Percentiles rank a stretch among this genome's conserved stretches.
Evolutionary conservation across 108 stramenopile genomes (phyloP).

Genomic region (Fragilaria crotonensis): DNA sequence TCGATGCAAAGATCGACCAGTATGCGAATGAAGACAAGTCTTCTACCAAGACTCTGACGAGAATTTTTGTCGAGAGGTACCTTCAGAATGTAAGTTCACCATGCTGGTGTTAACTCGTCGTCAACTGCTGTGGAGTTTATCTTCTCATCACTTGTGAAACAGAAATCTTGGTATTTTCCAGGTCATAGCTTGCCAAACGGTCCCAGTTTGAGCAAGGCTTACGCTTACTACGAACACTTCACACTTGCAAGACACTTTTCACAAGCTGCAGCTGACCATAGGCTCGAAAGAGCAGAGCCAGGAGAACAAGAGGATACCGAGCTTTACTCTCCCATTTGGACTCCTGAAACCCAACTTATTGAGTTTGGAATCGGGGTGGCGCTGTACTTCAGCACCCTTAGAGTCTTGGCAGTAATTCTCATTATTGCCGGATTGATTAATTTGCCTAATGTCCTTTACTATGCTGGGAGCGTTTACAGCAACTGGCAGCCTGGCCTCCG

Average conservation of each 20-base stretch:
- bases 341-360: conserved; percentile 30
- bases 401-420: conserved; percentile 46
- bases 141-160: neutral
- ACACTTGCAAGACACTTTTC: conserved; percentile 55
- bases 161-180: conserved; percentile 59
- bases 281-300: conserved; percentile 44
- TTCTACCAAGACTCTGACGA: conserved; percentile 40
- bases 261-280: conserved; percentile 13
- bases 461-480: conserved; percentile 44
- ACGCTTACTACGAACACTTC: conserved; percentile 64
- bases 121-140: neutral
- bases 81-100: conserved; percentile 19
- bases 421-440: conserved; percentile 64
- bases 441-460: conserved; percentile 58
- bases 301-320: conserved; percentile 45
- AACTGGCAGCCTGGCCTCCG: conserved; percentile 5
- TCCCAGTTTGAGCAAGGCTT: conserved; percentile 42
- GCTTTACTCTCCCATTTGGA: conserved; percentile 35
- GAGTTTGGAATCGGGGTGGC: conserved; percentile 63
- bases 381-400: conserved; percentile 55
- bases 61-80: conserved; percentile 45
- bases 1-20: conserved; percentile 16
- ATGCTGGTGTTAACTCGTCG: neutral
- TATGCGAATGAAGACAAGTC: conserved; percentile 25
- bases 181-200: conserved; percentile 12